Evolutionary conservation across 768 basidiomycete genomes (phyloP).

Genomic region (Pulveroboletus frians): DNA sequence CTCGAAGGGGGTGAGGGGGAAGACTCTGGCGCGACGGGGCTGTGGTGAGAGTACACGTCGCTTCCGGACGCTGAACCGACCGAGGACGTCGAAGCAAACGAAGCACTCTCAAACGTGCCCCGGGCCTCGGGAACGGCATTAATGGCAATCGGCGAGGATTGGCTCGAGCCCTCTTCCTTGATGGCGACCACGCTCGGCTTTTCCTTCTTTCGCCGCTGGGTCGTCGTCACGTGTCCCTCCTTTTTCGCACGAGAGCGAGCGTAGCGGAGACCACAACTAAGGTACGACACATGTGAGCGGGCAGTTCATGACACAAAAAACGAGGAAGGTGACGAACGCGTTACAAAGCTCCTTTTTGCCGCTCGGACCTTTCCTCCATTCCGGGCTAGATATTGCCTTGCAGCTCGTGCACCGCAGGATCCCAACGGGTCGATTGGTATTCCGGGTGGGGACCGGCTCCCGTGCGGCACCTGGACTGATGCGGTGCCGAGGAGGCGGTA

Average conservation of each 20-base stretch:
- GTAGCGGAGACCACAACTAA: conserved; percentile 78
- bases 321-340: conserved; percentile 55
- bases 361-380: conserved; percentile 89
- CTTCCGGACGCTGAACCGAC: conserved; percentile 54
- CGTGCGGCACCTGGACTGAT: conserved; percentile 48
- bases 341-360: conserved; percentile 91
- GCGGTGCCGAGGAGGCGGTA: conserved; percentile 53
- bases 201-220: conserved; percentile 59
- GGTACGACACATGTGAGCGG: conserved; percentile 21
- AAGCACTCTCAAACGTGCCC: conserved; percentile 46
- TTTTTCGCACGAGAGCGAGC: conserved; percentile 87
- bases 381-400: conserved; percentile 75
- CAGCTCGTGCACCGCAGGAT: conserved; percentile 74
- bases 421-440: conserved; percentile 64
- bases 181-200: conserved; percentile 33
- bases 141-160: conserved; percentile 35
- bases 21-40: conserved; percentile 38
- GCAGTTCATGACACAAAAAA: conserved; percentile 10
- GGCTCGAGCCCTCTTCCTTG: conserved; percentile 28
- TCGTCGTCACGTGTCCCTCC: conserved; percentile 53
- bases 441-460: conserved; percentile 40
- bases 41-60: conserved; percentile 49
- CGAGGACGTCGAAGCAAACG: conserved; percentile 43
- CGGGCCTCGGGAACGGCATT: conserved; percentile 42
- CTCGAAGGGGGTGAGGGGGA: conserved; percentile 66